Evolutionary conservation across 495 filamentous ascomycete species (phyloP).

Genomic region (Oleoguttula mirabilis): DNA sequence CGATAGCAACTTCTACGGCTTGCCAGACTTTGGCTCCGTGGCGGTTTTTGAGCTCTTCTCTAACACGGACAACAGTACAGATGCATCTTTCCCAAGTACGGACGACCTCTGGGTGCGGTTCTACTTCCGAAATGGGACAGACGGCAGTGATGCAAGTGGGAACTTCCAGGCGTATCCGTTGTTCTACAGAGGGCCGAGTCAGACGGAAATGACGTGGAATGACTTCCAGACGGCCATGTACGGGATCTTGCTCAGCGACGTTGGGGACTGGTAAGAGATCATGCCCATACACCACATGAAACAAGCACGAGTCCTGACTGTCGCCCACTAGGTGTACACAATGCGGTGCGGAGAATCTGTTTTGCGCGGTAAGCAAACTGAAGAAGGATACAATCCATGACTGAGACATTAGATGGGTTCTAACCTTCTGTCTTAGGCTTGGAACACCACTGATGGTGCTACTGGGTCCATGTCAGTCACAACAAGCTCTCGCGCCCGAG

Average conservation of each 20-base stretch:
- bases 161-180: conserved; percentile 48
- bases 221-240: conserved; percentile 52
- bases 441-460: conserved; percentile 6
- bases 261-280: conserved; percentile 50
- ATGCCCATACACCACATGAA: neutral
- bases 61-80: conserved; percentile 17
- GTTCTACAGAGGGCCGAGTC: conserved; percentile 40
- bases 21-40: conserved; percentile 57
- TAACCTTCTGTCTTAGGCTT: no score
- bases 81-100: conserved; percentile 37
- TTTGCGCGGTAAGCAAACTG: no score
- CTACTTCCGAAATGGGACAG: conserved; percentile 56
- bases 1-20: conserved; percentile 51
- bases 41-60: conserved; percentile 67
- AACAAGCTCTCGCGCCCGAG: neutral
- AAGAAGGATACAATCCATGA: no score
- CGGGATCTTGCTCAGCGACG: conserved; percentile 43
- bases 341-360: conserved; percentile 46
- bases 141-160: conserved; percentile 26
- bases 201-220: conserved; percentile 45
- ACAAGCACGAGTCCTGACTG: neutral
- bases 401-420: no score
- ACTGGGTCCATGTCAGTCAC: neutral
- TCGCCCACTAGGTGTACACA: conserved; percentile 17
- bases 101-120: conserved; percentile 63